These are phyloP conservation scores for Ogataea polymorpha DNA, from an alignment of 805 yeast genomes.

Conservation along the genomic window DNA sequence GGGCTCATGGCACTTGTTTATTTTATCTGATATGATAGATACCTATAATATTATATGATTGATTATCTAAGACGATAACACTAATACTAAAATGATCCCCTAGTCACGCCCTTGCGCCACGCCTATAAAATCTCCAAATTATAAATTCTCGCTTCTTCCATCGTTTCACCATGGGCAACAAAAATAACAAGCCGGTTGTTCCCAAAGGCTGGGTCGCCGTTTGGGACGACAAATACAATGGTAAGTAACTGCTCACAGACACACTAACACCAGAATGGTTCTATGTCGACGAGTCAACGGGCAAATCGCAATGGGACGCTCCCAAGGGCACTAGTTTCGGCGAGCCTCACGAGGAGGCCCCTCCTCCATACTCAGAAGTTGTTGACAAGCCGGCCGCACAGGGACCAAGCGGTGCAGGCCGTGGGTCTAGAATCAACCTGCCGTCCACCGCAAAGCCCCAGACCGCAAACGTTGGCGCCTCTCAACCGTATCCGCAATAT, in stretches of 20 bases:
- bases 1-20: constrained; percentile 2
- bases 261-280: constrained; percentile 48
- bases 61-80: not conserved
- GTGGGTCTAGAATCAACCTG: constrained; percentile 6
- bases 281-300: constrained; percentile 70
- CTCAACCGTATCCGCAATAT: constrained; percentile 14
- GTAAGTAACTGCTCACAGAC: constrained; percentile 14
- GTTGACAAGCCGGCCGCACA: constrained; percentile 5
- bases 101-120: constrained; percentile 2
- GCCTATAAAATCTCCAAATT: not conserved
- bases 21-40: not conserved
- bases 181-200: constrained; percentile 25
- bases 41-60: not conserved
- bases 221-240: constrained; percentile 60
- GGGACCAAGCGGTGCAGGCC: not conserved
- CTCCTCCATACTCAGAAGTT: constrained; percentile 35
- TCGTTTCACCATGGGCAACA: constrained; percentile 22
- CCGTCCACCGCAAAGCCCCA: constrained; percentile 1
- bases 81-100: too few relatives aligned
- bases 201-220: constrained; percentile 64
- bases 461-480: constrained; percentile 4
- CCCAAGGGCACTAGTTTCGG: constrained; percentile 58
- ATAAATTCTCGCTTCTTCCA: not conserved
- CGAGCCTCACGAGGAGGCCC: constrained; percentile 21
- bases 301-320: constrained; percentile 87